Percentiles rank a stretch among this genome's conserved stretches.
Evolutionary conservation across 148 eudicot species (phyloP).

Genomic region (Persicaria tinctoria): DNA sequence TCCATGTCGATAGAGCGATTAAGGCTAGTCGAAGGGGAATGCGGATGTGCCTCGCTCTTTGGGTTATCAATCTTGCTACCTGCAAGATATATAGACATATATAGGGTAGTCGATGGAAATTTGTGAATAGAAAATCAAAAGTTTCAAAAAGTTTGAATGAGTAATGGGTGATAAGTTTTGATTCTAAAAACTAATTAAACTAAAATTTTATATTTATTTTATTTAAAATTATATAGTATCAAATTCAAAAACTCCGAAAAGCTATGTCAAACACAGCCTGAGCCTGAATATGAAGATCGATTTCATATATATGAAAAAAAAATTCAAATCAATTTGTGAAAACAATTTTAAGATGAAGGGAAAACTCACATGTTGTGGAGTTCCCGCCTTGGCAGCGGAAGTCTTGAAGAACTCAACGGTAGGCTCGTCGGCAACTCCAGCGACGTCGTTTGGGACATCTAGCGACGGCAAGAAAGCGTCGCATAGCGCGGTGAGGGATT

Average conservation of each 20-base stretch:
- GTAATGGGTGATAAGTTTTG: no score
- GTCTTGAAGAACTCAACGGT: slow-evolving; percentile 27
- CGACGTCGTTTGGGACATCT: slow-evolving; percentile 14
- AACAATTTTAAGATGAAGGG: background rate
- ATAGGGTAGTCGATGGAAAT: no score
- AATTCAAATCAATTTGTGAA: no score
- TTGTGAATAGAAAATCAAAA: no score
- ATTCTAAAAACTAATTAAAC: no score
- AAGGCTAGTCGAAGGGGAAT: slow-evolving; percentile 19
- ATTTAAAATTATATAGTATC: no score
- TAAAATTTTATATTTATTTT: no score
- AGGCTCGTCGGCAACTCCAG: slow-evolving; percentile 13
- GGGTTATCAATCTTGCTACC: slow-evolving; percentile 30
- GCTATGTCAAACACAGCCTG: no score
- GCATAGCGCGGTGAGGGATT: slow-evolving; percentile 45
- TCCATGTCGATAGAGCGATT: slow-evolving; percentile 33
- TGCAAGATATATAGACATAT: slow-evolving; percentile 9
- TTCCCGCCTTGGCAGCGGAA: slow-evolving; percentile 48
- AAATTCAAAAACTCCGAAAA: no score
- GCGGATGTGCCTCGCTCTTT: slow-evolving; percentile 34
- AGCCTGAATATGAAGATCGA: no score
- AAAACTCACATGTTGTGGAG: slow-evolving; percentile 33
- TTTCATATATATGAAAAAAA: no score
- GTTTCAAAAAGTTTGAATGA: no score
- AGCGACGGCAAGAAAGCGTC: slow-evolving; percentile 52